Percentiles rank a stretch among this genome's conserved stretches.
phyloP scores from a whole-genome alignment of 371 early-diverging fungal species.

The Circinella minor region DNA sequence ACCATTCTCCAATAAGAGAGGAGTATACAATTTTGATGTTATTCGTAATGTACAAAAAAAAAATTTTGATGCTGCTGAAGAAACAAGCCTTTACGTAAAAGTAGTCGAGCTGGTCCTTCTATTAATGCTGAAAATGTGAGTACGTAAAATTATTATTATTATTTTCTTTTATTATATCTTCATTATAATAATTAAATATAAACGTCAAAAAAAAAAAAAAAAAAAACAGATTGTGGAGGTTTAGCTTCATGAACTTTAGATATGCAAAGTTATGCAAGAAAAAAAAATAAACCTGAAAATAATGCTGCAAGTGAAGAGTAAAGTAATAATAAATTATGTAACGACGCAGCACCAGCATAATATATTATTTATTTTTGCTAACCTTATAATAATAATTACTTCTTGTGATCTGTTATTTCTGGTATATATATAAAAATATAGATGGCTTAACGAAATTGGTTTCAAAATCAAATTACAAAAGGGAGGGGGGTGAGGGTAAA shows the following conservation, averaged over 20 bases:
- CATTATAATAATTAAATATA: no score
- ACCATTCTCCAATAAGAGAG: conserved; percentile 26
- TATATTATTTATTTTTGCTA: no score
- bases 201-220: no score
- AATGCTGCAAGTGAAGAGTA: conserved; percentile 14
- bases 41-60: conserved; percentile 29
- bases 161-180: background rate
- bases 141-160: background rate
- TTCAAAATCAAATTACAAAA: conserved; percentile 22
- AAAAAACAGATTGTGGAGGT: conserved; percentile 18
- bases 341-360: no score
- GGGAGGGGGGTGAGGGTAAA: no score
- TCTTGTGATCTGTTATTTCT: no score
- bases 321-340: background rate
- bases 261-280: conserved; percentile 3
- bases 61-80: conserved; percentile 20
- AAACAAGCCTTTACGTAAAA: conserved; percentile 24
- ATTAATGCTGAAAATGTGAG: conserved; percentile 26
- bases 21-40: conserved; percentile 24
- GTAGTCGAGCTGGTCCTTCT: conserved; percentile 31
- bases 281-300: conserved; percentile 9
- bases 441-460: conserved; percentile 19
- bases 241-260: conserved; percentile 14
- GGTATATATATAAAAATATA: background rate
- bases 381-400: no score